phyloP scores from a whole-genome alignment of 2,329 filamentous ascomycete species.

The Setomelanomma holmii region DNA sequence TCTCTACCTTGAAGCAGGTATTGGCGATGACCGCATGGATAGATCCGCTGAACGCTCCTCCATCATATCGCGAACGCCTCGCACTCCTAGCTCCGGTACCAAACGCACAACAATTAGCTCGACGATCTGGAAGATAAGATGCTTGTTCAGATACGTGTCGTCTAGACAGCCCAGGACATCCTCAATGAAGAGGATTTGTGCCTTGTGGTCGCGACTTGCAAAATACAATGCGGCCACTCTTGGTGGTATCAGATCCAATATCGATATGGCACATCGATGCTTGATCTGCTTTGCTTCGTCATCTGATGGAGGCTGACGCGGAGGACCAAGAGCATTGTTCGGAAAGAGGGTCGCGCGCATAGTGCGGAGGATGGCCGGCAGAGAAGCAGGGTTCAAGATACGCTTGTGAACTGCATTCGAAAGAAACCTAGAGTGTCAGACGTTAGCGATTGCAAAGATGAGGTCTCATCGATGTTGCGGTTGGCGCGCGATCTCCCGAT shows the following conservation, averaged over 20 bases:
- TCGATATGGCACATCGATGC: slow-evolving; percentile 69
- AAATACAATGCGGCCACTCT: slow-evolving; percentile 47
- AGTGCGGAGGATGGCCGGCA: slow-evolving; percentile 65
- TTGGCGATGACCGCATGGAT: slow-evolving; percentile 2
- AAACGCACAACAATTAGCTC: slow-evolving; percentile 83
- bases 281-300: slow-evolving; percentile 69
- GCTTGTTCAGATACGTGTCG: slow-evolving; percentile 91
- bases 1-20: slow-evolving; percentile 3
- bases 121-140: slow-evolving; percentile 81
- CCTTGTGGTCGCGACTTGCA: slow-evolving; percentile 50
- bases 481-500: background rate
- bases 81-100: slow-evolving; percentile 82
- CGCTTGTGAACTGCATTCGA: slow-evolving; percentile 53
- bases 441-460: slow-evolving; percentile 37
- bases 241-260: slow-evolving; percentile 58
- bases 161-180: slow-evolving; percentile 75
- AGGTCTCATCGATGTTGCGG: background rate
- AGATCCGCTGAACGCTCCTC: slow-evolving; percentile 66
- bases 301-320: slow-evolving; percentile 65
- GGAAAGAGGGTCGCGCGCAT: slow-evolving; percentile 84
- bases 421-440: slow-evolving; percentile 51
- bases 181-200: slow-evolving; percentile 66
- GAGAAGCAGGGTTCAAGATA: slow-evolving; percentile 52
- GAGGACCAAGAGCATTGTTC: slow-evolving; percentile 75
- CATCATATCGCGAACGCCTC: slow-evolving; percentile 74